Base-by-base conservation (phyloP, 2,329 filamentous ascomycete species). In the Diaporthe sp. region DNA sequence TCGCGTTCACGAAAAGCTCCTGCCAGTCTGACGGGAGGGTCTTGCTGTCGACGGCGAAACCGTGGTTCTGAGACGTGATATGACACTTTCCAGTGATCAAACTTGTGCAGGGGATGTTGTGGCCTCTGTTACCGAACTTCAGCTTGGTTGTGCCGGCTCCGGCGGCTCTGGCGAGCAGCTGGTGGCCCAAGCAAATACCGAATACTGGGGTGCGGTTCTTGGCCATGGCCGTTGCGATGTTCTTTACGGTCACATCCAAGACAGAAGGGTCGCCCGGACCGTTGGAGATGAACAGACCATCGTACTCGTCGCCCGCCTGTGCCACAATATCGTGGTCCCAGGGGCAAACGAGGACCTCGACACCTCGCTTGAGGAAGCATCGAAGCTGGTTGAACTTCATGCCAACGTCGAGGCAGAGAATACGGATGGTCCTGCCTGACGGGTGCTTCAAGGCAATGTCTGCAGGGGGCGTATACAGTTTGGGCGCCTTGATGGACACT, bases 61-160 rank as follows among this genome's bases (percentile, higher is more conserved):
- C 97, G 85, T 99, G 97, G 85, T 99, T 99, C 86, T 99, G 97
- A 13, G 97, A 98, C 55, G 97, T 99, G 83, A 99, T 99, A 87
- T 99, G 96, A 85, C 97, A 99, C 87, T 95, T 95, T 80, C 97
- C 97, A 60, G 96, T 98, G 79, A 98, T 89, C 90, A 98, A 91
- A 86, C 94, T 98, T 15, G 96, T 98, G 89, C 96, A 98, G 60
- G 97, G 97, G 82, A 99, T 98, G 87, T 99, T 99, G 89, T 98
- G 95, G 58, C 96, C 97, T 82, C 97, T 95, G 88, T 99, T 99
- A 87, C 97, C 97, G 82, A 98, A 99, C 90, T 98, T 98, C 95
- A 99, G 98, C 90, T 99, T 99, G 81, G 90, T 86, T 0, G 97
- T 98, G 62, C 89, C 89, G 62, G 96, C 96, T 73, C 96, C 96